Evolutionary conservation across 1,284 basidiomycete species (phyloP), one percentile per base, ranked within the genome.

Genomic region (Tilletia indica): DNA sequence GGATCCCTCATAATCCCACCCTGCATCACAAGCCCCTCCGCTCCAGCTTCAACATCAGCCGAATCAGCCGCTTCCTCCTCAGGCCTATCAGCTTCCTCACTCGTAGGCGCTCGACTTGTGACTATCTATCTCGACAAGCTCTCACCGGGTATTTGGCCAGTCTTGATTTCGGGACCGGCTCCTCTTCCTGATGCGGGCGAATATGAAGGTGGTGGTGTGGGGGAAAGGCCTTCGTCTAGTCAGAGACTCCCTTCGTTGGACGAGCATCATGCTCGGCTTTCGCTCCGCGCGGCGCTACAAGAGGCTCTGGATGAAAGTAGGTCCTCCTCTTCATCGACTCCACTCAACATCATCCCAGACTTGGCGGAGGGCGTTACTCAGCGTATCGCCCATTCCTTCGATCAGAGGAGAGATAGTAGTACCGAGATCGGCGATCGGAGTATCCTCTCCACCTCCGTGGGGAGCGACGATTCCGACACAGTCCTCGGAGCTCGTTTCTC

Each of bases 81-180:
- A 14, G 61, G 34, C 8, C 19, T 64, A 14, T 64, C 61, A 39
- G 61, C 61, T 39, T 39, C 61, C 14, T 64, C 61, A 9, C n/a
- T 64, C 31, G 31, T 74, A 0, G 72, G 75, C 47, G 75, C 74
- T 3, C 70, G 77, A 31, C 75, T 78, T 1, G 75, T 78, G 25
- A 77, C 77, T 0, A 39, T 78, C 16, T 76, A 77, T 64, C 69
- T 78, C 2, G 75, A 78, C 69, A 78, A 78, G 74, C 39, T 78
- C 31, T 72, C 75, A 12, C 64, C 77, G 14, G 77, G 74, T 19
- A 78, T 78, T 36, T 78, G 77, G 77, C 77, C 77, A 1, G 49
- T 78, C 11, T 68, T 78, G 3, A 76, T 77, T 16, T 67, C 75
- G 0, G 77, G 77, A 0, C 77, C 77, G 9, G 77, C 77, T 11